Conservation (phyloP, 805 yeast genomes). For the Candida chauliodis region DNA sequence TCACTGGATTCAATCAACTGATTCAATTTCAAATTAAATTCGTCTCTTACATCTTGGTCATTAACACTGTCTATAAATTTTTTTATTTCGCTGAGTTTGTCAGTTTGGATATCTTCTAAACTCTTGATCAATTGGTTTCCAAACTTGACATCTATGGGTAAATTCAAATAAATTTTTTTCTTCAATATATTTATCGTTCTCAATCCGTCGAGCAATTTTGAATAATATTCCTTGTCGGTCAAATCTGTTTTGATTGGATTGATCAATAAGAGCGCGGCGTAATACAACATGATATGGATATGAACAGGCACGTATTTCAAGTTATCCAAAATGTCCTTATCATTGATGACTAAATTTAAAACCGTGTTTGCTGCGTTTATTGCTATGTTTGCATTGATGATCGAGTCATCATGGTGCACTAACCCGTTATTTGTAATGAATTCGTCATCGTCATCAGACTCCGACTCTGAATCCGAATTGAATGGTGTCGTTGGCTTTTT, state of each 20-base stretch:
- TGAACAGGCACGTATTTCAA: constrained; percentile 68
- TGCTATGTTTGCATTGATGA: constrained; percentile 48
- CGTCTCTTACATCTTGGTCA: constrained; percentile 13
- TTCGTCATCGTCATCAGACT: constrained; percentile 21
- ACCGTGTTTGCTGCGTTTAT: constrained; percentile 62
- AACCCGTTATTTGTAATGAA: constrained; percentile 31
- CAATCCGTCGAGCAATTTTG: constrained; percentile 34
- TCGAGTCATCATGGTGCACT: constrained; percentile 29
- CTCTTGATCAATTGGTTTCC: constrained; percentile 40
- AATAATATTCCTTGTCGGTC: constrained; percentile 21
- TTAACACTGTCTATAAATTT: constrained; percentile 19
- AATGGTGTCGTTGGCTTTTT: background rate
- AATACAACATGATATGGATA: constrained; percentile 67
- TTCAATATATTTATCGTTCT: constrained; percentile 43
- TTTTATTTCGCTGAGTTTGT: constrained; percentile 19
- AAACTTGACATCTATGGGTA: constrained; percentile 52
- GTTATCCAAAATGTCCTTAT: constrained; percentile 53
- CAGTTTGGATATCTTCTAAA: constrained; percentile 30
- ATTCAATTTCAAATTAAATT: constrained; percentile 1
- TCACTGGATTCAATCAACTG: constrained; percentile 7
- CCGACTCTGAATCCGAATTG: constrained; percentile 2
- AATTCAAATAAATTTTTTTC: constrained; percentile 37
- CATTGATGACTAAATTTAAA: constrained; percentile 54
- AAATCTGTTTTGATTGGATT: constrained; percentile 35
- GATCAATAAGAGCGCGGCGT: constrained; percentile 56